Percentiles rank a stretch among this genome's conserved stretches.
These are phyloP conservation scores for Asterella californica DNA, from an alignment of 225 moss, liverwort and hornwort species.

Conservation along the genomic window DNA sequence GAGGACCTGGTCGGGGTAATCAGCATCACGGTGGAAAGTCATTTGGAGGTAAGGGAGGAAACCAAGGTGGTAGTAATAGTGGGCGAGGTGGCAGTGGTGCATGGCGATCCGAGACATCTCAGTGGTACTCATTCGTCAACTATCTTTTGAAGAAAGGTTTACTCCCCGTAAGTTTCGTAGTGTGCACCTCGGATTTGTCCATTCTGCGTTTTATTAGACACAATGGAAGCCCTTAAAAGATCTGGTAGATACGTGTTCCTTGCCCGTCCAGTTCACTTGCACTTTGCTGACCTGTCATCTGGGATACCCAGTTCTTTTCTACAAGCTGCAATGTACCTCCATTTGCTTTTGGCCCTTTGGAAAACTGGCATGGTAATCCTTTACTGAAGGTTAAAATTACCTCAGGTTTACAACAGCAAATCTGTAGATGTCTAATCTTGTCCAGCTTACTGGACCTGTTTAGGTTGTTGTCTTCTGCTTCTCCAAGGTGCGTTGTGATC, in stretches of 20 bases:
- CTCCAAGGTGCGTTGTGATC: constrained; percentile 95
- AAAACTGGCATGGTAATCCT: background rate
- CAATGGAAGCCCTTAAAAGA: background rate
- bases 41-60: constrained; percentile 51
- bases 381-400: background rate
- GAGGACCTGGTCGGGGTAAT: constrained; percentile 43
- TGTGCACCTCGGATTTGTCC: background rate
- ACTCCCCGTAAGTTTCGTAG: constrained; percentile 75
- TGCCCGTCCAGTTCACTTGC: background rate
- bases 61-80: constrained; percentile 52
- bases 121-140: constrained; percentile 99
- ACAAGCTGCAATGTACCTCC: background rate
- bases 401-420: too few species aligned
- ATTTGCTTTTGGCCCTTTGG: too few species aligned
- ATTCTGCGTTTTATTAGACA: background rate
- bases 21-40: constrained; percentile 29
- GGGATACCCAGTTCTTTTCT: background rate
- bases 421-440: background rate
- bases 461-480: constrained; percentile 99
- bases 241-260: background rate
- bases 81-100: constrained; percentile 69
- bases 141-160: constrained; percentile 92
- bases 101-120: constrained; percentile 98
- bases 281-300: background rate
- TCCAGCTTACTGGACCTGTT: constrained; percentile 17